Evolutionary conservation across 352 stramenopile genomes (phyloP), one percentile per base, ranked within the genome.

Genomic region (Pythium rishiriense): DNA sequence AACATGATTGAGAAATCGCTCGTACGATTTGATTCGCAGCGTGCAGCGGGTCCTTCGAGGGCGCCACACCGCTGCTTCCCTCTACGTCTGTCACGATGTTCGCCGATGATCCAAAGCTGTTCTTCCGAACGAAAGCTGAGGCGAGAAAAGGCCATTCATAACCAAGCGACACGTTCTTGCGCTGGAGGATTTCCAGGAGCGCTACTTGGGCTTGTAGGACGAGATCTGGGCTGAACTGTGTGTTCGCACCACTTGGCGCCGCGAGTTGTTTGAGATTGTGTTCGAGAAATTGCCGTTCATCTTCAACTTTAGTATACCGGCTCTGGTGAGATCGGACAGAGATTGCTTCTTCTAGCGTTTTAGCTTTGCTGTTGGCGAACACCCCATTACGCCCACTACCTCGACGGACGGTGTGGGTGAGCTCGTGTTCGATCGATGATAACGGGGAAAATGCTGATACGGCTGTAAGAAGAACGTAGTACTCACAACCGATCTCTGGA

Each of bases 271-370:
- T 56, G 10, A 85, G 58, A 1, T 81, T 64, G n/a, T 74, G 62
- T 37, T 85, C 69, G 6, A 83, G 45, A 45, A 85, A 83, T 26
- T 71, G 28, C 3, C 76, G 69, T 61, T 85, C 76, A 9, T 76
- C 56, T 8, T 82, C 76, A 9, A 81, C 64, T 25, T 66, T 78
- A 2, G 22, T 47, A 37, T 79, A 72, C 24, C 69, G 66, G 17
- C 57, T 64, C 22, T 65, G 54, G 54, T 65, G 56, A 2, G 76
- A 79, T 17, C 39, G 70, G 9, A 85, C 67, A 8, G 72, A 78
- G 57, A 85, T 73, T 1, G 69, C 69, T 48, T 75, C 63, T 43
- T 76, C 70, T 3, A 78, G 45, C 22, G 64, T 50, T 48, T 68
- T 71, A 2, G 49, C 26, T 37, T 66, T 61, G 50, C 35, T 68